Base-by-base conservation (phyloP, 75 land plant species). In the Ceratopteris richardii region DNA sequence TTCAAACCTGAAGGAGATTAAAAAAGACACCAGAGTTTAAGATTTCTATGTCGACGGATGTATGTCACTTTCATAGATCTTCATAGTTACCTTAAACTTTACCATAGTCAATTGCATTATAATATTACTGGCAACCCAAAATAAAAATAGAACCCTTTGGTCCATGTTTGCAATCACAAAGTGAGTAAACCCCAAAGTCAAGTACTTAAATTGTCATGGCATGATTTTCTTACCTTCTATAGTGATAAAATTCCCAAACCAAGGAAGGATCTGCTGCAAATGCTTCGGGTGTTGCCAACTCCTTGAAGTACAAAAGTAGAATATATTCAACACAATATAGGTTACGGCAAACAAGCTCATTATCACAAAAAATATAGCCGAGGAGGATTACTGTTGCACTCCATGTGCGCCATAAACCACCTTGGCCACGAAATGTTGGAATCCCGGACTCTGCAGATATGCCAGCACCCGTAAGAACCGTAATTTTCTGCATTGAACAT, bases 371-470 rank as follows among this genome's bases (percentile, higher is more conserved):
- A 46, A 16, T 14, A 1, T 28, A 66, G 52, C 7, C 31, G n/a
- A 25, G 21, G 33, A 47, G n/a, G 44, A 71, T 44, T 60, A 76
- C 78, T 57, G 55, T 77, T 37, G 78, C 79, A 73, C 57, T 76
- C 66, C 70, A 77, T 53, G 55, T 61, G 17, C 79, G 71, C 79
- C 79, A 77, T 22, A 76, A 54, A 18, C 78, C 78, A 24, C 78
- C 78, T 43, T 42, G 77, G 17, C 77, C 79, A n/a, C 77, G 64
- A 40, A 77, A 77, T 12, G 79, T 77, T 30, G 79, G 79, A 50
- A 77, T 72, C 18, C 79, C 77, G 27, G 79, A 77, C 44, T 77
- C 79, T n/a, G 79, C 79, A 17, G 79, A 77, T 66, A 77, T 62
- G 33, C 79, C 79, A 44, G 79, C 79, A 31, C 79, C 79, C 24